Evolutionary conservation across 306 rosid species (phyloP), one percentile per base, ranked within the genome.

Genomic region (Carpinus fangiana): DNA sequence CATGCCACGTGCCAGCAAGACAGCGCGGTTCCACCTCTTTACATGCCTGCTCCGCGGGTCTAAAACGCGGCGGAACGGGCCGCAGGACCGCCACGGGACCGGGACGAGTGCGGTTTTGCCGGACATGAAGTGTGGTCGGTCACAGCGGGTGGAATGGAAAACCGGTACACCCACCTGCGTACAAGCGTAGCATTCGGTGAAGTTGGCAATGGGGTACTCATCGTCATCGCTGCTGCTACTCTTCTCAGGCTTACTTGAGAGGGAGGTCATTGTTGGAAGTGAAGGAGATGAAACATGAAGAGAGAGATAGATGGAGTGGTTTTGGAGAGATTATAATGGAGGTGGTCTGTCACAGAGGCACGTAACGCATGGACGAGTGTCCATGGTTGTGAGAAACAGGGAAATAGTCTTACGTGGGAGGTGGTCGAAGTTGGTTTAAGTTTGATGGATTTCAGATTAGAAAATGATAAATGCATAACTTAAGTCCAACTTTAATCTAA

Each of bases 1-100:
- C 73, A 48, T 17, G 34, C 78, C 88, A 41, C 88, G 88, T 8
- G 82, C 82, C 82, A 84, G 65, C 52, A 84, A 41, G 17, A 81
- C 78, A 1, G 67, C 12, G 0, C 88, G 82, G 71, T 84, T 84
- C 85, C 85, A 84, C 72, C 85, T 76, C 73, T 70, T 78, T 23
- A 84, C 78, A 34, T 34, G 28, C 52, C 13, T 59, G 75, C 78
- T 70, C 12, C 81, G 80, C 0, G 88, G 85, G 78, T 84, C 88
- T 43, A 81, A 72, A 10, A 78, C 72, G 4, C 70, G 45, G 45
- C 8, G 45, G 45, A 41, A 41, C 5, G 45, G 45, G 45, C 45
- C 45, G 8, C 45, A 41, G 45, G 45, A 5, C 7, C 45, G 45
- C 1, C 45, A 8, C 45, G 45, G 45, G 45, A 41, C 45, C 45